Percentiles rank a stretch among this genome's conserved stretches.
Evolutionary conservation across 495 filamentous ascomycete genomes (phyloP).

Genomic region (Sabuloglossum arenarium): DNA sequence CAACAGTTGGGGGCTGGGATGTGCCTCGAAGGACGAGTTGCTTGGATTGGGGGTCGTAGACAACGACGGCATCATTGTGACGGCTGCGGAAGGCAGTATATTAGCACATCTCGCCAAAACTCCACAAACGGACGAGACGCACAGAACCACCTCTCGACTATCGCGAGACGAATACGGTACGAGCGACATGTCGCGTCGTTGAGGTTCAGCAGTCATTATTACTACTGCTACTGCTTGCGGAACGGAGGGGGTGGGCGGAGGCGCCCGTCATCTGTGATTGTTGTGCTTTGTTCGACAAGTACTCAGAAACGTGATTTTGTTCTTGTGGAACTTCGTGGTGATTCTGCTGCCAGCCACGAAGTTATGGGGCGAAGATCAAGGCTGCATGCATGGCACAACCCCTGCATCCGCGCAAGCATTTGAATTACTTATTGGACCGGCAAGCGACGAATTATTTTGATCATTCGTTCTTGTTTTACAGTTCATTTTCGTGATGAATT

Average conservation of each 20-base stretch:
- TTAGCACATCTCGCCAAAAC: neutral
- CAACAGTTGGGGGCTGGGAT: conserved; percentile 22
- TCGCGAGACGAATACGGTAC: conserved; percentile 41
- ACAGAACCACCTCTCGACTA: conserved; percentile 42
- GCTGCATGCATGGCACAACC: neutral
- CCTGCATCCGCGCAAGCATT: neutral
- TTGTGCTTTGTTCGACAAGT: neutral
- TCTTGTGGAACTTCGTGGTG: conserved; percentile 1
- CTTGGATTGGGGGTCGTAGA: conserved; percentile 68
- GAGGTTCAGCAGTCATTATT: neutral
- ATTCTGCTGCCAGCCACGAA: neutral
- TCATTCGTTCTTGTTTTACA: neutral
- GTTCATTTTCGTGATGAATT: neutral
- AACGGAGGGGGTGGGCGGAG: neutral
- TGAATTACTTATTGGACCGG: neutral
- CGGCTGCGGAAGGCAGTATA: conserved; percentile 33
- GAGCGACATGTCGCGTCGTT: conserved; percentile 28
- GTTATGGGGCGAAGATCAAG: neutral
- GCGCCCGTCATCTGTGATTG: neutral
- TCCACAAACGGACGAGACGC: conserved; percentile 15
- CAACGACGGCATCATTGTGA: conserved; percentile 76
- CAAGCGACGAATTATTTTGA: neutral
- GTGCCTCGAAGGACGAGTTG: conserved; percentile 62
- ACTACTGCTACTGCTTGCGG: neutral
- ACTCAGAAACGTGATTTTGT: neutral